Percentiles rank a stretch among this genome's conserved stretches.
These are phyloP conservation scores for Mucor indicus DNA, from an alignment of 371 early-diverging fungal genomes.

Conservation along the genomic window DNA sequence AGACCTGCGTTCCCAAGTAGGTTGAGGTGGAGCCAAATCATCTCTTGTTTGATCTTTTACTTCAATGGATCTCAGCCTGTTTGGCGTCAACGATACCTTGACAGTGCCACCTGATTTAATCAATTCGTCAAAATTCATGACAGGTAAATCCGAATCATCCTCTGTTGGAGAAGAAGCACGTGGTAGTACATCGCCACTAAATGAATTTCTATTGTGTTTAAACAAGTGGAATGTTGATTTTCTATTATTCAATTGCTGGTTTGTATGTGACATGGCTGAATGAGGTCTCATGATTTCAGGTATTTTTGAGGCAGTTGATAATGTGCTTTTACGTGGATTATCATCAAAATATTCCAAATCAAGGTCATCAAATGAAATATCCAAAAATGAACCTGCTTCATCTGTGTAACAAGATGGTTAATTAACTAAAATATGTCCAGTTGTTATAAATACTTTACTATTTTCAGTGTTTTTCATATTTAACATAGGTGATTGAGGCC, in stretches of 20 bases:
- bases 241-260: conserved; percentile 9
- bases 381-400: conserved; percentile 18
- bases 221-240: conserved; percentile 45
- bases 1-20: conserved; percentile 35
- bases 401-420: conserved; percentile 10
- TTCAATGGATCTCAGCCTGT: conserved; percentile 60
- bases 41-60: conserved; percentile 27
- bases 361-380: conserved; percentile 34
- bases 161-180: conserved; percentile 17
- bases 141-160: conserved; percentile 38
- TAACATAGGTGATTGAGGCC: background rate
- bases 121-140: conserved; percentile 55
- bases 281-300: conserved; percentile 18
- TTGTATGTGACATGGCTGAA: conserved; percentile 35
- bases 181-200: conserved; percentile 16
- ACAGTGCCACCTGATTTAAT: conserved; percentile 60
- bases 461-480: too few species aligned
- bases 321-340: conserved; percentile 13
- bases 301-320: background rate
- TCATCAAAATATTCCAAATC: conserved; percentile 36
- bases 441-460: too few species aligned
- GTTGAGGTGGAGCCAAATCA: conserved; percentile 3
- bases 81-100: conserved; percentile 62
- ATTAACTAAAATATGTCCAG: too few species aligned
- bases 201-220: conserved; percentile 33